Evolutionary conservation across 306 rosid genomes (phyloP), one percentile per base, ranked within the genome.

Genomic region (Elaeagnus macrophylla): DNA sequence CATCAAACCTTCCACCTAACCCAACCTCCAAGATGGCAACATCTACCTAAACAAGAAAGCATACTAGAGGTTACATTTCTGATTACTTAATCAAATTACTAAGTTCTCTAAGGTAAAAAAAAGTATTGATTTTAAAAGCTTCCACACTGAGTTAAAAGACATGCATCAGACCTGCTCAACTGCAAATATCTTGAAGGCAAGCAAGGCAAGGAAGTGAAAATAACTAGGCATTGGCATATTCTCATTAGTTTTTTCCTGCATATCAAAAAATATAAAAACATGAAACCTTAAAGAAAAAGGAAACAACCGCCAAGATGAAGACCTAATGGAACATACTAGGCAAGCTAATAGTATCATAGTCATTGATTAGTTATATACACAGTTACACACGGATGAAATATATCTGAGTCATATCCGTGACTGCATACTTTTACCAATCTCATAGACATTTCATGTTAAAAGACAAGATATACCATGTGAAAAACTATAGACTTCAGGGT

Each of bases 11-110:
- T 48, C 97, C 97, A 15, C 97, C 97, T 60, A 89, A 79, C 61
- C 97, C 95, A 54, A 89, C 97, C 74, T 89, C 97, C 83, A 89
- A 57, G 57, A 89, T 81, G 61, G 87, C 95, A 71, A 83, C 97
- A 75, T 89, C 97, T 46, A 69, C 72, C 95, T 74, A 76, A 25
- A 25, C 73, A 70, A 45, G 8, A 56, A 54, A 39, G 37, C 37
- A 56, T 12, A 69, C 10, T 36, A 52, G 41, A 59, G 54, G 15
- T 7, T 20, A 42, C 25, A 15, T 45, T 52, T 50, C 51, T 48
- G 16, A 7, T 25, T 25, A 8, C 9, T 5, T 37, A 3, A 51
- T 15, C 9, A 43, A 60, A n/a, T n/a, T 46, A 16, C 48, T 17
- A 59, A 41, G 57, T 15, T 51, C 12, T 48, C 17, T 14, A 64